Conservation (phyloP, 2,329 filamentous ascomycete species). For the Fusarium compactum region DNA sequence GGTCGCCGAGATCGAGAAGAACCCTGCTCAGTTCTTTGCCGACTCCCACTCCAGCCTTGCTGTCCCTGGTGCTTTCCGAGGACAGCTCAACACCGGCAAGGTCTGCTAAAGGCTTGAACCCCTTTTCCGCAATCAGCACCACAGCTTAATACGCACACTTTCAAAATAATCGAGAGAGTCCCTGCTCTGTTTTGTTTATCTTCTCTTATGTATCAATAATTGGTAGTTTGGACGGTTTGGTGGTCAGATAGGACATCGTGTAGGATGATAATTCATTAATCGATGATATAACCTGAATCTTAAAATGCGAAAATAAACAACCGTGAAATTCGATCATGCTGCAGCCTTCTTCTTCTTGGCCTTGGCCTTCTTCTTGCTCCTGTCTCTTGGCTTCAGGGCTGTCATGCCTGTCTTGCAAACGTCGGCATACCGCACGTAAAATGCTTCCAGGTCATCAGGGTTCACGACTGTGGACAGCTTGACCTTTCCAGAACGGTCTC, state of each 20-base stretch:
- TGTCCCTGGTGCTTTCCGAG: conserved; percentile 64
- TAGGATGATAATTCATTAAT: conserved; percentile 39
- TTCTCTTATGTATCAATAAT: conserved; percentile 7
- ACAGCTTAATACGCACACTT: not conserved
- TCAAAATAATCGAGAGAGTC: not conserved
- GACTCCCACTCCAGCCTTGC: conserved; percentile 64
- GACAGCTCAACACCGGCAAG: conserved; percentile 55
- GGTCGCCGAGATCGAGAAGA: conserved; percentile 62
- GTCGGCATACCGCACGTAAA: conserved; percentile 89
- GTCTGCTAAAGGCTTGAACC: conserved; percentile 19
- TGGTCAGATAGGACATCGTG: conserved; percentile 12
- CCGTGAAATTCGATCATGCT: conserved; percentile 19
- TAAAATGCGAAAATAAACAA: not conserved
- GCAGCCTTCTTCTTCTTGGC: conserved; percentile 75
- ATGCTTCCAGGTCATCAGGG: conserved; percentile 79
- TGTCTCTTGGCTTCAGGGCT: conserved; percentile 90
- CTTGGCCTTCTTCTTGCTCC: conserved; percentile 86
- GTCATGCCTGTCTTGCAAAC: conserved; percentile 91
- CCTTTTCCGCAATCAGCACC: not conserved
- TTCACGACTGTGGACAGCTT: conserved; percentile 88
- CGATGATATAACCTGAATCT: conserved; percentile 17
- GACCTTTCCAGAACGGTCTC: conserved; percentile 68
- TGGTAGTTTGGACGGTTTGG: conserved; percentile 15
- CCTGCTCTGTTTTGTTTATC: not conserved
- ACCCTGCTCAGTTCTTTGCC: conserved; percentile 64